Evolutionary conservation across 2,329 filamentous ascomycete species (phyloP), one percentile per base, ranked within the genome.

Genomic region (Rachicladosporium sp.): DNA sequence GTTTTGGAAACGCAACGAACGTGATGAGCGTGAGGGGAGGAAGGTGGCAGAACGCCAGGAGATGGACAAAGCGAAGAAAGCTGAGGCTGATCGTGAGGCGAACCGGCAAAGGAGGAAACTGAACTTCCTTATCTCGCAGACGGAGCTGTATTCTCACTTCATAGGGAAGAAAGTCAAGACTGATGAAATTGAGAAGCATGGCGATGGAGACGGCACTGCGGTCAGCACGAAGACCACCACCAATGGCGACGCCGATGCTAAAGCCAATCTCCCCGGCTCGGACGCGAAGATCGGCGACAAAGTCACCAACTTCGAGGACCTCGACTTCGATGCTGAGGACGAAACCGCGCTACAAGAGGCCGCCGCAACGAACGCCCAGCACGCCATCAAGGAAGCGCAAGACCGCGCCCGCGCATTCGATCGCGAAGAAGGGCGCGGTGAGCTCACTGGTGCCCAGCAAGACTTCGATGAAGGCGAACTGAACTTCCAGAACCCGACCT

Each of bases 151-250:
- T 69, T 96, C 89, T 32, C 91, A 98, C 70, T 98, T 98, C 63
- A 95, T 98, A 53, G 89, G 91, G 60, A 93, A 94, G 68, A 98
- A 98, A 70, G 93, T 96, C 65, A 94, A 94, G 67, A 96, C 89
- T 1, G 82, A 91, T 51, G 88, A 96, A 57, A 86, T 94, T 35
- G 88, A 98, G 64, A 74, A 82, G 43, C 89, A 84, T 36, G 91
- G 86, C 13, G 85, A 91, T 54, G 40, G 36, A 23, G 86, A 88
- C 54, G 78, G 78, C 6, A 80, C 83, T 35, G 51, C 46, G 10
- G 78, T 82, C 36, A 72, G 73, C 12, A 65, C 66, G 0, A 69
- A 73, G 7, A 71, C 71, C 36, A 68, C 72, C 37, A 66, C 65
- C 6, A 54, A 52, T 12, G 42, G 51, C 2, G 57, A 67, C n/a